Evolutionary conservation across 495 filamentous ascomycete species (phyloP).

Genomic region (Talaromyces nanjingensis): DNA sequence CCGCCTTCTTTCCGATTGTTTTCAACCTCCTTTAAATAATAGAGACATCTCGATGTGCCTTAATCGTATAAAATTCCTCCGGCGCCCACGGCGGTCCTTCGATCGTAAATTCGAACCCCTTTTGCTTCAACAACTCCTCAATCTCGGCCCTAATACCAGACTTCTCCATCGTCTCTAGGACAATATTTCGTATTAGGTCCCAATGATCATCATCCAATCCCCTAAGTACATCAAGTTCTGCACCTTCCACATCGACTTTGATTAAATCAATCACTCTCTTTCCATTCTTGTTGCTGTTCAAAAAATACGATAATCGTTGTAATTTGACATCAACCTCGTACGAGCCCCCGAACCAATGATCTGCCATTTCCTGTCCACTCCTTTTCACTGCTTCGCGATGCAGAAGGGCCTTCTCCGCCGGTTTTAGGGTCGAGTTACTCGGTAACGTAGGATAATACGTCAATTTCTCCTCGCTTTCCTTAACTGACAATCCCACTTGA

Average conservation of each 20-base stretch:
- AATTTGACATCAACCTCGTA: background rate
- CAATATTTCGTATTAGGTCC: background rate
- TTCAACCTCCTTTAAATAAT: background rate
- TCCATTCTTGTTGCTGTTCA: background rate
- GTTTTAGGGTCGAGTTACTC: background rate
- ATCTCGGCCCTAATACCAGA: background rate
- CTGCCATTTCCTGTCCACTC: background rate
- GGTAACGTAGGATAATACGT: background rate
- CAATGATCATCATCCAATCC: background rate
- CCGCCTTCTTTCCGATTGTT: background rate
- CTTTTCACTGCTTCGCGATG: background rate
- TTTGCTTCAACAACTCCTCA: background rate
- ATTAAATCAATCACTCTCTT: background rate
- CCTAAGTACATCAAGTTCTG: background rate
- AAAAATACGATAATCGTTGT: background rate
- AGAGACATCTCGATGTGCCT: background rate
- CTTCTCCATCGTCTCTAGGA: background rate
- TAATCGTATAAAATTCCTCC: background rate
- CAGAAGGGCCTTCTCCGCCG: background rate
- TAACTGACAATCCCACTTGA: background rate
- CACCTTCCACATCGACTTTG: background rate
- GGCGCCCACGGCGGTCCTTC: background rate
- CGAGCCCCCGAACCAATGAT: background rate
- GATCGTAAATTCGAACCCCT: background rate
- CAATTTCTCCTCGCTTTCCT: background rate